A percentile compares a stretch with the other conserved stretches of the same genome.
Conservation (phyloP, 208 protist genomes). For the Porcisia deanei region DNA sequence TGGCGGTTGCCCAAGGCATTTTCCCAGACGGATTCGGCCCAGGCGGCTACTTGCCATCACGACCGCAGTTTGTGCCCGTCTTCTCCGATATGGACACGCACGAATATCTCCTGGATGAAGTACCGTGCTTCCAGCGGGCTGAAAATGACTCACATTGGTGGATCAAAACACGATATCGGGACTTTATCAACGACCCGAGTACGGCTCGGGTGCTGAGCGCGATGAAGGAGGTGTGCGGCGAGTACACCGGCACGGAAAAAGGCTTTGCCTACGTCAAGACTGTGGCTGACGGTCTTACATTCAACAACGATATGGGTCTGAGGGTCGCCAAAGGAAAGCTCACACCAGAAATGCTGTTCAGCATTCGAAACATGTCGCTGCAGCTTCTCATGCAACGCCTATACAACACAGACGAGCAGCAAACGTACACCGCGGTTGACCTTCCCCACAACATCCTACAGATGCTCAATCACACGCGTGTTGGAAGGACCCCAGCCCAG, state of each 20-base stretch:
- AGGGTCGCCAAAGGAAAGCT: conserved; percentile 56
- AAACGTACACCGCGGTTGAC: conserved; percentile 83
- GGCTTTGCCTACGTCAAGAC: conserved; percentile 76
- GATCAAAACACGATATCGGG: conserved; percentile 41
- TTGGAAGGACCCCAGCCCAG: conserved; percentile 29
- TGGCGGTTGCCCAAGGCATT: conserved; percentile 73
- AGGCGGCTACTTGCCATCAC: conserved; percentile 61
- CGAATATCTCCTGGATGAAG: conserved; percentile 86
- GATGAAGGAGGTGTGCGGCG: conserved; percentile 65
- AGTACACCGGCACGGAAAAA: conserved; percentile 25
- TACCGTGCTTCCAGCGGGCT: conserved; percentile 82
- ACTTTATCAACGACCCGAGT: conserved; percentile 50
- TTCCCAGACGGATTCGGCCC: conserved; percentile 84
- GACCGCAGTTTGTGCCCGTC: conserved; percentile 82
- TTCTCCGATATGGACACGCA: conserved; percentile 89
- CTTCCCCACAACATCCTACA: conserved; percentile 65
- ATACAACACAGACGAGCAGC: conserved; percentile 84
- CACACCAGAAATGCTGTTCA: conserved; percentile 49
- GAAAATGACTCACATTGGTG: conserved; percentile 72
- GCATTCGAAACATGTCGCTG: conserved; percentile 70
- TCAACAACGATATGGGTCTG: conserved; percentile 72
- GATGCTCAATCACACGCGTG: conserved; percentile 46
- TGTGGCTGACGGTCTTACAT: conserved; percentile 78
- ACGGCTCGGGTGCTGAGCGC: conserved; percentile 37
- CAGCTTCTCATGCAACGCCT: conserved; percentile 73